phyloP scores from a whole-genome alignment of 768 basidiomycete genomes.

The Ramaria sp. region DNA sequence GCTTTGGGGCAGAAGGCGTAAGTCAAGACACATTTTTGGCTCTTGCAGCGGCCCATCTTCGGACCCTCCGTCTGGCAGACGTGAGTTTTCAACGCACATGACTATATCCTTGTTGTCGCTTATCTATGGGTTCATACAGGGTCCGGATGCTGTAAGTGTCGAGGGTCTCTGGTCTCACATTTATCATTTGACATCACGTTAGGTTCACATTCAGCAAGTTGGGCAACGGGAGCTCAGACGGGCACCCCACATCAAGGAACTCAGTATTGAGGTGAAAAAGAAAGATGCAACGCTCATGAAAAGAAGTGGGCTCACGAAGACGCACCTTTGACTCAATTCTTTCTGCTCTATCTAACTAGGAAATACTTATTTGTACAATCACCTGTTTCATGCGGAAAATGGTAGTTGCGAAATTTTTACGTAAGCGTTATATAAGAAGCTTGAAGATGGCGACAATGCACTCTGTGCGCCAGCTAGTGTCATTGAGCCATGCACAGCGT shows the following conservation, averaged over 20 bases:
- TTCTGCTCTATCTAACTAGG: background rate
- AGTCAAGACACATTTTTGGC: conserved; percentile 85
- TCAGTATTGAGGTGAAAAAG: conserved; percentile 41
- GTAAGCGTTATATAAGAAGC: background rate
- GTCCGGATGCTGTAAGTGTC: conserved; percentile 61
- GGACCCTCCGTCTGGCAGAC: conserved; percentile 84
- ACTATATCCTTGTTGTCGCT: background rate
- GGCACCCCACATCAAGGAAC: conserved; percentile 48
- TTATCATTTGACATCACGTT: conserved; percentile 18
- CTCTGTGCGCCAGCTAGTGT: background rate
- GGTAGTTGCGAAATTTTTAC: background rate
- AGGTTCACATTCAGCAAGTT: conserved; percentile 94
- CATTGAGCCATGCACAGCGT: background rate
- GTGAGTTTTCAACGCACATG: conserved; percentile 31
- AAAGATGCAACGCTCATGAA: conserved; percentile 52
- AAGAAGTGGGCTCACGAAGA: conserved; percentile 43
- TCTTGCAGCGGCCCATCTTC: conserved; percentile 59
- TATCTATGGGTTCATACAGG: conserved; percentile 28
- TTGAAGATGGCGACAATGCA: background rate
- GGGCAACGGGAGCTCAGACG: conserved; percentile 82
- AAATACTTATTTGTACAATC: background rate
- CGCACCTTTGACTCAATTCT: background rate
- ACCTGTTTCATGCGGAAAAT: background rate
- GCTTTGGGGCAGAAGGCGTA: conserved; percentile 93
- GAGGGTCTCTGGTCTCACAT: background rate